Conservation (phyloP, 2,329 filamentous ascomycete genomes). For the Ceratocystis albifundus region DNA sequence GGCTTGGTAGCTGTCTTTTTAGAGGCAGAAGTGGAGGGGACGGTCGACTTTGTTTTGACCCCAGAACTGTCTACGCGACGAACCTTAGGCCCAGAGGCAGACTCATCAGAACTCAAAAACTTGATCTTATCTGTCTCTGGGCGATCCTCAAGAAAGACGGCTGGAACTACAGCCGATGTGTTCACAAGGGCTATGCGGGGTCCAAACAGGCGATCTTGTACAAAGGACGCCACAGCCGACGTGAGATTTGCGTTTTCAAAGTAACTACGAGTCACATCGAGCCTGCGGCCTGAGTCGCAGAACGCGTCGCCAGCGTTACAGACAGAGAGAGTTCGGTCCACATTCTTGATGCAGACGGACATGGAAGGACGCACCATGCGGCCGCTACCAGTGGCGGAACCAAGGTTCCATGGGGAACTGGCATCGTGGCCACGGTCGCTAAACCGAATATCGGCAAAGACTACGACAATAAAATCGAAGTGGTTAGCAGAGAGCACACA, state of each 20-base stretch:
- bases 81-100: not conserved
- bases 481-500: not conserved
- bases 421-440: slow-evolving; percentile 12
- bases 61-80: not conserved
- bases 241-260: not conserved
- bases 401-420: slow-evolving; percentile 2
- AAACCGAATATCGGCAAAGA: slow-evolving; percentile 15
- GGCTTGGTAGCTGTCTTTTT: not conserved
- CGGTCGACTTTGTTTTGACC: not conserved
- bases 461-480: not conserved
- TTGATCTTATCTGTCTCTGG: not conserved
- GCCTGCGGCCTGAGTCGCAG: slow-evolving; percentile 4
- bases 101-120: not conserved
- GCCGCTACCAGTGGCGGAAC: not conserved
- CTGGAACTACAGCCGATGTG: not conserved
- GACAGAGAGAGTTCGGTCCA: slow-evolving; percentile 7
- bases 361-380: slow-evolving; percentile 11
- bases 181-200: not conserved
- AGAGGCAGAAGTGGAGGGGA: not conserved
- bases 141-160: not conserved
- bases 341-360: not conserved
- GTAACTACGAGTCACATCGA: slow-evolving; percentile 2
- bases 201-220: slow-evolving; percentile 6
- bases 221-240: not conserved
- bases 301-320: slow-evolving; percentile 10